Evolutionary conservation across 495 filamentous ascomycete genomes (phyloP).

Genomic region (Physcia stellaris): DNA sequence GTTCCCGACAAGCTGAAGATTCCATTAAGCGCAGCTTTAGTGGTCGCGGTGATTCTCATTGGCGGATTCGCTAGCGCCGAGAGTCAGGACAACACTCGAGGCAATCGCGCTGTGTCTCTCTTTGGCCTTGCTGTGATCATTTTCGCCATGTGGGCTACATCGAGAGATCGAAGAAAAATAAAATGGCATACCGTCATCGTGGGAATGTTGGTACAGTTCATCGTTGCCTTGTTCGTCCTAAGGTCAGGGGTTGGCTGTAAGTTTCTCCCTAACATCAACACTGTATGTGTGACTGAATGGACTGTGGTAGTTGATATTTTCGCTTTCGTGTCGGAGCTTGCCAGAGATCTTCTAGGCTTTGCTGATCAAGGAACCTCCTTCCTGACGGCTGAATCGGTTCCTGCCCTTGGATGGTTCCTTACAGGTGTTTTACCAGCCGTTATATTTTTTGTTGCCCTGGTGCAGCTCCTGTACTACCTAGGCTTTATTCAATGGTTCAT

Average conservation of each 20-base stretch:
- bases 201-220: constrained; percentile 69
- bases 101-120: constrained; percentile 63
- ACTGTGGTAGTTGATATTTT: constrained; percentile 59
- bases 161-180: constrained; percentile 53
- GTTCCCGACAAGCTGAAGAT: constrained; percentile 51
- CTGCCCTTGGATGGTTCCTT: constrained; percentile 47
- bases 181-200: constrained; percentile 77
- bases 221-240: constrained; percentile 78
- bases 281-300: constrained; percentile 6
- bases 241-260: constrained; percentile 52
- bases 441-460: constrained; percentile 83
- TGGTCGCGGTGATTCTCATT: constrained; percentile 56
- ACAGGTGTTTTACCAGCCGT: constrained; percentile 64
- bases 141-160: constrained; percentile 49
- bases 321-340: constrained; percentile 63
- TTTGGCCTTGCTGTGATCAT: constrained; percentile 71
- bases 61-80: constrained; percentile 62
- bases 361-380: constrained; percentile 54
- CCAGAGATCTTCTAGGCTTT: constrained; percentile 56
- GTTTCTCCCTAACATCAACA: neutral
- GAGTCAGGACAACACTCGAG: constrained; percentile 59
- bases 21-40: constrained; percentile 42
- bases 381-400: constrained; percentile 41
- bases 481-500: constrained; percentile 79
- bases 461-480: constrained; percentile 68